Percentiles rank a stretch among this genome's conserved stretches.
phyloP scores from a whole-genome alignment of 2,329 filamentous ascomycete genomes.

The Arthrobotrys iridis region DNA sequence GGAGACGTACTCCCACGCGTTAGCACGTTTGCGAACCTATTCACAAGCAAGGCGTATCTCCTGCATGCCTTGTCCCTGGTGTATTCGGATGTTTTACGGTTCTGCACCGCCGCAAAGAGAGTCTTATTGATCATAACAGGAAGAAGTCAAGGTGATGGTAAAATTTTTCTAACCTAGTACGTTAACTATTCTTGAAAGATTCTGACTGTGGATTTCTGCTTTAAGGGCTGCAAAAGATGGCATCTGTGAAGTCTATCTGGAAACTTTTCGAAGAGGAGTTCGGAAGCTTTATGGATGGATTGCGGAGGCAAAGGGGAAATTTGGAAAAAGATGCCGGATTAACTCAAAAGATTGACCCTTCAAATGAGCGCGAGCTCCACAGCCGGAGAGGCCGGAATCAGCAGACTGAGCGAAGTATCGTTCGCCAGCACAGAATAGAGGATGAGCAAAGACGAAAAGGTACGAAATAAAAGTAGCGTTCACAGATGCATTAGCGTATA shows the following conservation, averaged over 20 bases:
- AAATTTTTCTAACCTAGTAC: no score
- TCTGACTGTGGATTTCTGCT: neutral
- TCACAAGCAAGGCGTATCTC: conserved; percentile 55
- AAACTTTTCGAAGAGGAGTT: conserved; percentile 56
- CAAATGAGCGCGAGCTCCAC: conserved; percentile 33
- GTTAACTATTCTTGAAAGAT: no score
- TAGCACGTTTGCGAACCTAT: conserved; percentile 55
- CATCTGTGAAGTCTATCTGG: conserved; percentile 55
- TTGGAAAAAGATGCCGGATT: conserved; percentile 55
- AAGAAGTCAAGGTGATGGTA: conserved; percentile 18
- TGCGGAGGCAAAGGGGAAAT: conserved; percentile 50
- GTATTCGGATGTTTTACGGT: conserved; percentile 57
- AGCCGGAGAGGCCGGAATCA: conserved; percentile 18
- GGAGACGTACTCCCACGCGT: conserved; percentile 57
- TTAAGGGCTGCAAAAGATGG: neutral
- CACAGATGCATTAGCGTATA: no score
- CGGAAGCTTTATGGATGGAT: conserved; percentile 41
- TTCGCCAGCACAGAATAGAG: neutral
- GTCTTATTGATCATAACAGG: conserved; percentile 44
- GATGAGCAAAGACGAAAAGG: conserved; percentile 23
- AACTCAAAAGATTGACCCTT: conserved; percentile 55
- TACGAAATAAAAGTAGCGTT: no score
- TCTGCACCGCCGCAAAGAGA: conserved; percentile 56
- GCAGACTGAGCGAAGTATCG: conserved; percentile 4
- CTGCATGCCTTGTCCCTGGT: conserved; percentile 55